phyloP scores from a whole-genome alignment of 805 yeast genomes.

The Danielia reshetovae region DNA sequence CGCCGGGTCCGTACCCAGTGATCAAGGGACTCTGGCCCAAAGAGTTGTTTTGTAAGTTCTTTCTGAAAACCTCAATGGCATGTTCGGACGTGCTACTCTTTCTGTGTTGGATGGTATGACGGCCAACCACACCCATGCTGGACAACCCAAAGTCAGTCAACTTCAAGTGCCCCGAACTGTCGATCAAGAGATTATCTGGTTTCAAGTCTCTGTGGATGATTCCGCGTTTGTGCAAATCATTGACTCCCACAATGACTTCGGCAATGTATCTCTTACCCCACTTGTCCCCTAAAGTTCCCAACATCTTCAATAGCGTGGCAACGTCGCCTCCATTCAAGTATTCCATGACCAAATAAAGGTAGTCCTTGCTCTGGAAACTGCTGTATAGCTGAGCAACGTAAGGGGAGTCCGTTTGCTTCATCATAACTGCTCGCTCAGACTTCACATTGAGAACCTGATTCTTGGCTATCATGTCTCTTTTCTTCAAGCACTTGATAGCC shows the following conservation, averaged over 20 bases:
- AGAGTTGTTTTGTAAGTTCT: constrained; percentile 15
- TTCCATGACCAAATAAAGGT: constrained; percentile 91
- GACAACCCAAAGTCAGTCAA: constrained; percentile 94
- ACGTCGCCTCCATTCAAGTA: constrained; percentile 94
- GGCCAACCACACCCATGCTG: constrained; percentile 79
- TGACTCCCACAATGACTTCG: constrained; percentile 86
- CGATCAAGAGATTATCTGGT: constrained; percentile 90
- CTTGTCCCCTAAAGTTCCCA: constrained; percentile 78
- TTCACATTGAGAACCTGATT: constrained; percentile 94
- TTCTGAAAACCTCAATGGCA: constrained; percentile 38
- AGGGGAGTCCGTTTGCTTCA: constrained; percentile 91
- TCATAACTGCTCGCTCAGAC: constrained; percentile 96
- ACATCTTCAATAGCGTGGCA: constrained; percentile 75
- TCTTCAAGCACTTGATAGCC: constrained; percentile 88
- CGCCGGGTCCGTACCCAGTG: constrained; percentile 7
- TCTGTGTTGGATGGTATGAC: constrained; percentile 53
- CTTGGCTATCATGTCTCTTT: constrained; percentile 94
- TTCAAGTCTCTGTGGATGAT: constrained; percentile 93
- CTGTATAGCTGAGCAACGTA: constrained; percentile 87
- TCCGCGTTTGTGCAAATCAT: constrained; percentile 82
- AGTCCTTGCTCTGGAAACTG: constrained; percentile 85
- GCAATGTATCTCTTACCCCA: constrained; percentile 88
- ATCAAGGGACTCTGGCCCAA: constrained; percentile 24
- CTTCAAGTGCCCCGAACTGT: constrained; percentile 81
- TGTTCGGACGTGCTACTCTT: constrained; percentile 42